These are phyloP conservation scores for Leptosphaerulina australis DNA, from an alignment of 2,329 filamentous ascomycete genomes.

Conservation along the genomic window DNA sequence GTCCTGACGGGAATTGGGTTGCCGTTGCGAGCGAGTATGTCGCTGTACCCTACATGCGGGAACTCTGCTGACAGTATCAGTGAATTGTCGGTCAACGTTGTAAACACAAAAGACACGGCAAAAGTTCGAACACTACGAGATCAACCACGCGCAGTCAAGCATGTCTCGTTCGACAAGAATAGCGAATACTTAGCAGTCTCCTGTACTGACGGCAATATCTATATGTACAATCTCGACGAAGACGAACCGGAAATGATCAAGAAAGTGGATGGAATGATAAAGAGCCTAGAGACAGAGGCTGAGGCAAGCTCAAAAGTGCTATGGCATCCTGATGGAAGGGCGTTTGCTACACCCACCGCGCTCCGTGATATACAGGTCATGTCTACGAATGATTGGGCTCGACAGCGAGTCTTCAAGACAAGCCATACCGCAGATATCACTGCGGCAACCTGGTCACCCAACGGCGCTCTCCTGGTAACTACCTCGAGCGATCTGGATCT, in stretches of 20 bases:
- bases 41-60: neutral
- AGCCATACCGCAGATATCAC: slow-evolving; percentile 86
- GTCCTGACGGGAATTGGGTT: slow-evolving; percentile 81
- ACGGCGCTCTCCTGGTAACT: slow-evolving; percentile 81
- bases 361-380: slow-evolving; percentile 81
- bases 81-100: slow-evolving; percentile 87
- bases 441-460: slow-evolving; percentile 89
- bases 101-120: slow-evolving; percentile 79
- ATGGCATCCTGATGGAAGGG: slow-evolving; percentile 94
- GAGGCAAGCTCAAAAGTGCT: slow-evolving; percentile 75
- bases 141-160: slow-evolving; percentile 85
- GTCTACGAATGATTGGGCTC: slow-evolving; percentile 88
- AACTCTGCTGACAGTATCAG: slow-evolving; percentile 48
- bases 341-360: slow-evolving; percentile 83
- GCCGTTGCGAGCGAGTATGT: slow-evolving; percentile 91
- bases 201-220: slow-evolving; percentile 86
- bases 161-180: slow-evolving; percentile 84
- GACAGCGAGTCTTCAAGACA: slow-evolving; percentile 77
- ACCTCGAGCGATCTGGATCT: slow-evolving; percentile 66
- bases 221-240: slow-evolving; percentile 81
- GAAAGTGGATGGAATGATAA: slow-evolving; percentile 86
- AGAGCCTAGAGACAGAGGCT: slow-evolving; percentile 74
- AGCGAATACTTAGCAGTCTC: slow-evolving; percentile 79
- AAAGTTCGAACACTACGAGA: slow-evolving; percentile 80
- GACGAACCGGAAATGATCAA: slow-evolving; percentile 81